phyloP scores from a whole-genome alignment of 208 protist species.

The Trypanosoma brucei region DNA sequence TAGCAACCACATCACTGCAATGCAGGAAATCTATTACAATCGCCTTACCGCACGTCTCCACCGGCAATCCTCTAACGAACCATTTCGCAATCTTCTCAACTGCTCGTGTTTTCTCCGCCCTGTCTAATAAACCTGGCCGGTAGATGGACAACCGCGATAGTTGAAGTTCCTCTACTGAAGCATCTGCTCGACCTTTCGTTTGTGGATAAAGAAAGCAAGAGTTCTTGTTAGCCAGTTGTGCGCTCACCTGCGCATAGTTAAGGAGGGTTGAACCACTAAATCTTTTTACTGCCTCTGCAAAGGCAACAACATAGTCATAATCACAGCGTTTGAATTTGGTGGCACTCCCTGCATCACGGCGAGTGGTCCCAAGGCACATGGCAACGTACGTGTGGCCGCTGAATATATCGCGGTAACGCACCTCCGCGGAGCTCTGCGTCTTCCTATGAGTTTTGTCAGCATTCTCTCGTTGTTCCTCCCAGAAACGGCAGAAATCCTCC shows the following conservation, averaged over 20 bases:
- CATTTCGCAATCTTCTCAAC: constrained; percentile 44
- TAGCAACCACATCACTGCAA: constrained; percentile 8
- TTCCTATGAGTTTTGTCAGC: too few relatives aligned
- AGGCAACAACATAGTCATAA: constrained; percentile 69
- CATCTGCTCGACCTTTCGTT: constrained; percentile 63
- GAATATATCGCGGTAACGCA: constrained; percentile 42
- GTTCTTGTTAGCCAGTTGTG: constrained; percentile 35
- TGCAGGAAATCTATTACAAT: constrained; percentile 38
- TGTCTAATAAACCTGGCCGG: constrained; percentile 56
- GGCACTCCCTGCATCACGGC: constrained; percentile 67
- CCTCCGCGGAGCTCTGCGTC: not conserved
- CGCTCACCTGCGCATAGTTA: constrained; percentile 47
- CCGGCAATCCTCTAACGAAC: constrained; percentile 38
- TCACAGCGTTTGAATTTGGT: constrained; percentile 60
- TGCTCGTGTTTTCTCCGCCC: constrained; percentile 43
- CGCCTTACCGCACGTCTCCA: constrained; percentile 42
- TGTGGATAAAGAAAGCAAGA: constrained; percentile 69
- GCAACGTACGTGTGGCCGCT: constrained; percentile 52
- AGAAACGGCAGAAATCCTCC: constrained; percentile 46
- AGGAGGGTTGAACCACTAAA: constrained; percentile 42
- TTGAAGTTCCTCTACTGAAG: constrained; percentile 40
- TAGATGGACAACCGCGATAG: constrained; percentile 44
- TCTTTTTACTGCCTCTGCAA: constrained; percentile 48
- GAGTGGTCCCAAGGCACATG: constrained; percentile 80
- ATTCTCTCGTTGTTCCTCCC: constrained; percentile 8